Base-by-base conservation (phyloP, 768 basidiomycete species). In the Trametes meyenii region DNA sequence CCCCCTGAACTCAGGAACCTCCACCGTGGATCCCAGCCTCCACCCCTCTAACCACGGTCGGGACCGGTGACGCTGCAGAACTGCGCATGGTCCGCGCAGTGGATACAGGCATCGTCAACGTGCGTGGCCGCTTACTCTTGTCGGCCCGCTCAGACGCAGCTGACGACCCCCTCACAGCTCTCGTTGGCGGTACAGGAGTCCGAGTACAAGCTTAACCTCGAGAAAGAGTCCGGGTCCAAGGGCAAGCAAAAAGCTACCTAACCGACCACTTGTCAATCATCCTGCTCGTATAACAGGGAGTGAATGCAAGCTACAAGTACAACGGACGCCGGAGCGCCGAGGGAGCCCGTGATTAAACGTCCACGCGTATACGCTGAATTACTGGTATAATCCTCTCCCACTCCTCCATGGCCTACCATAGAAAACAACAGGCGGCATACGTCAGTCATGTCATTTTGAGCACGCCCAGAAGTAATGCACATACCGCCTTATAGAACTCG, bases 341-440 rank as follows among this genome's bases (percentile, higher is more conserved):
- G 57, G 63, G 59, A 45, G 61, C 57, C 50, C 58, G 50, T 52
- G 23, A 61, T 78, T 84, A 93, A 72, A 93, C 86, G 75, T 95
- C 94, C 76, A 96, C 94, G 56, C 92, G 88, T 78, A 96, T 96
- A 58, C 92, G 90, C 75, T 96, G 92, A 71, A 96, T 88, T 67
- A 94, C 79, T 67, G 94, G 92, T 81, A 95, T 94, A 71, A 96
- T 90, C 75, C 90, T 82, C 56, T 98, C 95, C 95, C 94, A 98
- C 74, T 98, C 95, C 67, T 98, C 94, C 91, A 96, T 95, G 56
- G 92, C 87, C 89, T 94, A 65, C 19, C 53, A 23, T 3, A 8
- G 50, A 58, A 43, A 33, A 33, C 29, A 8, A 33, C n/a, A 8
- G 29, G 3, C 4, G n/a, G 39, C 23, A 36, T 17, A 1, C 29